Evolutionary conservation across 768 basidiomycete genomes (phyloP), one percentile per base, ranked within the genome.

Genomic region (Podaxis sp.): DNA sequence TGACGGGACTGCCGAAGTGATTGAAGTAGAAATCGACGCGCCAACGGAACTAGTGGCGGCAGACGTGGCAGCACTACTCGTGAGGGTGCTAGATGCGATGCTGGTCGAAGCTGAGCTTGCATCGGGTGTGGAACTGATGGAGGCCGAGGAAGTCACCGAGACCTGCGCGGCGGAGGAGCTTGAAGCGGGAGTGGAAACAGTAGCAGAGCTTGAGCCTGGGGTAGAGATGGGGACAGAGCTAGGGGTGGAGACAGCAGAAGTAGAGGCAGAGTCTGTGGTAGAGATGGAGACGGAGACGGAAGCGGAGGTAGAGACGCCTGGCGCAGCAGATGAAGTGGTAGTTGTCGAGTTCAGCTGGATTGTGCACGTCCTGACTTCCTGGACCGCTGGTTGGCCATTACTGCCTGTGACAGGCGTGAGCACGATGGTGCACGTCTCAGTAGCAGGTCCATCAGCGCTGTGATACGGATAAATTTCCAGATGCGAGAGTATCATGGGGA

Each of bases 371-470:
- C 75, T 75, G 53, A 86, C 80, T 66, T 87, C 81, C 67, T 79
- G 74, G 22, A 87, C 76, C 13, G 78, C 79, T 47, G 75, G 74
- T n/a, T 79, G 67, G 17, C 86, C 87, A 65, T 80, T 74, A 3
- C 72, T 69, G 66, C 79, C 82, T 55, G 76, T 81, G 49, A 82
- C 77, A 5, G 84, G 86, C 3, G 82, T 86, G 52, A 88, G 76
- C 9, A 82, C 82, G 53, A 85, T 74, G 9, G 80, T 76, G 69
- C 88, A 90, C n/a, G 80, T 85, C 74, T 85, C 77, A 46, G 77
- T 82, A 71, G 85, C 74, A 29, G 73, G 71, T 17, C 87, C 87
- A 60, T 78, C 74, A 50, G 78, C 61, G 57, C 86, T 87, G 64
- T 55, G 33, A 68, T 55, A 59, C 66, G 55, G 64, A 36, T 52